These are phyloP conservation scores for Diaporthe aspalathi DNA, from an alignment of 2,329 filamentous ascomycete species.

Conservation along the genomic window DNA sequence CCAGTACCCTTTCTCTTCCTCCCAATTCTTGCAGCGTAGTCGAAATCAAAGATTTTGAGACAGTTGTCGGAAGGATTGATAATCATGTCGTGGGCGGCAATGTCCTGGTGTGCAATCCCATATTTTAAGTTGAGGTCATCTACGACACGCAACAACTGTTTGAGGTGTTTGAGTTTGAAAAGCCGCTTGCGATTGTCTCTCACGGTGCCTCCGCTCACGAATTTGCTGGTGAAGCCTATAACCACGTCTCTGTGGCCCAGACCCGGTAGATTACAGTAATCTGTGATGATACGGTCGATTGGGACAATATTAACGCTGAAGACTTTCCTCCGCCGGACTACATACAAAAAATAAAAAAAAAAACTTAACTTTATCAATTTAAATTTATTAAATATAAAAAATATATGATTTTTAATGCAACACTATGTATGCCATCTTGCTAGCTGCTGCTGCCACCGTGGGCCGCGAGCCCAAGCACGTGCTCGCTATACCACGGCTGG, in stretches of 20 bases:
- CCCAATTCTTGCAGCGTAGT: conserved; percentile 38
- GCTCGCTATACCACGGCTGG: too few species aligned
- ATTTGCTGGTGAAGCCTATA: conserved; percentile 45
- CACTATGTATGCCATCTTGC: too few species aligned
- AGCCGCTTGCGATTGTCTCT: conserved; percentile 36
- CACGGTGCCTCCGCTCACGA: conserved; percentile 50
- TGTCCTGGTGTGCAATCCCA: conserved; percentile 53
- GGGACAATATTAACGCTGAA: not conserved
- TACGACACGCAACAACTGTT: conserved; percentile 51
- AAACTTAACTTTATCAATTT: too few species aligned
- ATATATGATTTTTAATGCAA: too few species aligned
- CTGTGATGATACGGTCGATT: conserved; percentile 8
- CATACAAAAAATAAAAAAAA: too few species aligned
- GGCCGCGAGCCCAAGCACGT: too few species aligned
- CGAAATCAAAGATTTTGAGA: conserved; percentile 53
- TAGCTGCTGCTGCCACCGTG: too few species aligned
- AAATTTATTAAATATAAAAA: too few species aligned
- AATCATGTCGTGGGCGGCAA: conserved; percentile 52
- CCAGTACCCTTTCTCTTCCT: not conserved
- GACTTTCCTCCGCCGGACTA: too few species aligned
- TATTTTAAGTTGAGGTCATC: conserved; percentile 53
- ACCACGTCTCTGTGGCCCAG: conserved; percentile 1
- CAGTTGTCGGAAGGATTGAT: conserved; percentile 49
- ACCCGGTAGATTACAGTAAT: not conserved
- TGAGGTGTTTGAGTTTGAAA: conserved; percentile 45